Base-by-base conservation (phyloP, 2,329 filamentous ascomycete genomes). In the Thelonectria blattea region DNA sequence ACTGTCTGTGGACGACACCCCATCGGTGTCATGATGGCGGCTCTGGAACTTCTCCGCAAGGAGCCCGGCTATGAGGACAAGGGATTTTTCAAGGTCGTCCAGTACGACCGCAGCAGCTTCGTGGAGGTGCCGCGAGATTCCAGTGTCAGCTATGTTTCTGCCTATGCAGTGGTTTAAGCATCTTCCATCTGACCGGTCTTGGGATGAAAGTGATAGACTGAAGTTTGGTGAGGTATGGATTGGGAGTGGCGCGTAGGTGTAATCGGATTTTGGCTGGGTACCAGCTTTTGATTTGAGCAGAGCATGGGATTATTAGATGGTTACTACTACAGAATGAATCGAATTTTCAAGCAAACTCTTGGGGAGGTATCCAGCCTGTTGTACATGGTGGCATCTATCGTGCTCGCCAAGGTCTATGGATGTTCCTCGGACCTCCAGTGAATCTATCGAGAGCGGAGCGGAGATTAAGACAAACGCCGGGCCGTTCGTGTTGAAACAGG, bases 1-100 rank as follows among this genome's bases (percentile, higher is more conserved):
- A 97, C 95, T 0, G 92, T 99, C 0, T 99, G 95, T 72, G 95
- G 95, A 3, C 83, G 94, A 50, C 95, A 99, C 78, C 95, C 95
- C 0, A 98, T 99, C 69, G 93, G 95, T 0, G 89, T 98, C 4
- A 85, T 91, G 39, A 93, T 99, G 92, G 92, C 93, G 0, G 93
- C 90, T 0, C 76, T 98, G 61, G 93, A 97, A 77, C 78, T 82
- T 50, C 72, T 91, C 32, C 75, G 78, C 1, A 72, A 75, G 20
- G 77, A 80, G 24, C 73, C 74, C 10, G 50, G 37, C 15, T 66
- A 41, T 3, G 64, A 76, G 11, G 74, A 70, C 5, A 82, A 79
- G 66, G 77, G 86, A 4, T 81, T 74, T 53, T 96, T 98, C 76
- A 87, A 84, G 68, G 92, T 98, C 70, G 83, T 97, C 57, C 83